These are phyloP conservation scores for Saccharomycopsis hybrid DNA, from an alignment of 1,139 yeast species.

Conservation along the genomic window DNA sequence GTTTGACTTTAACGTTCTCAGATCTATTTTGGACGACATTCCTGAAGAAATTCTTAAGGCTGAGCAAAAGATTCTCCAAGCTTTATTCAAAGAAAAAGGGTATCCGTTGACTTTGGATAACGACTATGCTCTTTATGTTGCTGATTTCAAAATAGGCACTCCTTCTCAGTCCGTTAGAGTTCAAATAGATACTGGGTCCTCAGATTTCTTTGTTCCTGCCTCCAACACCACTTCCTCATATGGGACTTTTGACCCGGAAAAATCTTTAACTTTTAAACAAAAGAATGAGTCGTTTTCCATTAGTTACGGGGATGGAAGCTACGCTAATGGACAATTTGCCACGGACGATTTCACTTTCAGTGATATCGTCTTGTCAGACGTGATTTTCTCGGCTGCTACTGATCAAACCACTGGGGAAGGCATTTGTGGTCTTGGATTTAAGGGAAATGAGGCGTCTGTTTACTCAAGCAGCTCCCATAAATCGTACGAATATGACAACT, in stretches of 20 bases:
- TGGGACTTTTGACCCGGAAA: conserved; percentile 40
- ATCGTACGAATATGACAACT: conserved; percentile 37
- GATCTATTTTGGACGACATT: conserved; percentile 6
- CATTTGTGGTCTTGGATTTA: conserved; percentile 49
- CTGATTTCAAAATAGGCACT: conserved; percentile 15
- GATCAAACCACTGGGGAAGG: conserved; percentile 38
- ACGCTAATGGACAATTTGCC: conserved; percentile 18
- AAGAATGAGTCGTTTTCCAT: conserved; percentile 17
- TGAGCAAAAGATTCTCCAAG: conserved; percentile 16
- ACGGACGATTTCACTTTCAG: conserved; percentile 34
- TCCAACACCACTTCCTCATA: conserved; percentile 25
- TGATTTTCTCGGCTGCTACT: conserved; percentile 47
- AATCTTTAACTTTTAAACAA: conserved; percentile 35
- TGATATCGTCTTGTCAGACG: conserved; percentile 33
- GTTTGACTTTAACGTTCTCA: conserved; percentile 14
- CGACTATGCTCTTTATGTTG: conserved; percentile 14
- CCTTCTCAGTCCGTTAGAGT: conserved; percentile 39
- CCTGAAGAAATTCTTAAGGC: neutral
- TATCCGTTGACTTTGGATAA: conserved; percentile 28
- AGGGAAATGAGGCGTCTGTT: conserved; percentile 28
- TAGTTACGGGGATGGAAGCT: conserved; percentile 23
- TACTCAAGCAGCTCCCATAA: neutral
- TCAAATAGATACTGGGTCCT: conserved; percentile 60
- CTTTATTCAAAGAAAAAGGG: conserved; percentile 28
- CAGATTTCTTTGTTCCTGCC: conserved; percentile 55